Base-by-base conservation (phyloP, 495 filamentous ascomycete genomes). In the Endocarpon pusillum region DNA sequence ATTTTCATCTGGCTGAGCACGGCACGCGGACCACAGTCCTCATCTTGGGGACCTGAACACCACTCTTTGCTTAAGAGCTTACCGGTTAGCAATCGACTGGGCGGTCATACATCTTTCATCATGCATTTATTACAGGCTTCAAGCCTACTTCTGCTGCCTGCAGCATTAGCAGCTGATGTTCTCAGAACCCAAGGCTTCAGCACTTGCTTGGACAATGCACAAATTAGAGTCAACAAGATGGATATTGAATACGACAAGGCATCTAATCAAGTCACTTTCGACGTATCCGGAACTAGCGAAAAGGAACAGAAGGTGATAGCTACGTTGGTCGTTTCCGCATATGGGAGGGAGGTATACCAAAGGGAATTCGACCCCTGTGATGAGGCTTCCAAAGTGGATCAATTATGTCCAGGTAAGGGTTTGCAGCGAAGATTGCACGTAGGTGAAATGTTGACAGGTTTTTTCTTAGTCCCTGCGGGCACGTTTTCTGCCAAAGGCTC, bases 341-440 rank as follows among this genome's bases (percentile, higher is more conserved):
- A 94, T 42, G 89, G 89, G 34, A 74, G 73, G 31, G 49, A 83
- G 42, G 66, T 96, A 17, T 94, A 93, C 54, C 59, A 64, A 10
- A 81, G 79, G 33, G 53, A 54, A 5, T 94, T 97, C 50, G 73
- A 92, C 42, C 89, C 89, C 18, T 97, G 89, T 45, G 62, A 73
- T 14, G 33, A 44, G 32, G 57, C 51, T 9, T 76, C 77, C 3
- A 73, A 68, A 37, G 67, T 96, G 18, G 44, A 59, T 3, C 51
- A 81, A 42, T 60, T 97, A 29, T 97, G 89, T 56, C 89, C 89
- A 42, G 67, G 81, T 85, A 62, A 45, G 78, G 3, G 22, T 15
- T 28, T 23, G 8, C 12, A 7, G 21, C 10, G 32, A 12, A n/a
- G n/a, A n/a, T n/a, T n/a, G n/a, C n/a, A n/a, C n/a, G n/a, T n/a